A percentile compares a stretch with the other conserved stretches of the same genome.
phyloP scores from a whole-genome alignment of 2,329 filamentous ascomycete genomes.

The Ophioceras dolichostomum region DNA sequence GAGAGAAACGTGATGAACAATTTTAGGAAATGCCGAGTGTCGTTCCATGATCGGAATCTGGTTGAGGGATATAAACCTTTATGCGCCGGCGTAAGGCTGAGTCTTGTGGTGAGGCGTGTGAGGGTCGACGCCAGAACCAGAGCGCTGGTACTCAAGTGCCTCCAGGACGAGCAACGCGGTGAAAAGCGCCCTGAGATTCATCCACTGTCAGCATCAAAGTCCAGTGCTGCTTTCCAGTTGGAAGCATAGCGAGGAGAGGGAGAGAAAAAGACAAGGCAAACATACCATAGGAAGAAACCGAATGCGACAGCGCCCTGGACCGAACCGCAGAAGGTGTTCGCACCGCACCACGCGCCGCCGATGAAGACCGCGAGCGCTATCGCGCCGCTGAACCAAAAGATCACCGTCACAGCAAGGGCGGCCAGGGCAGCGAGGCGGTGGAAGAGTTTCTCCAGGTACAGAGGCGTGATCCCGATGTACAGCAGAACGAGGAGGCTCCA shows the following conservation, averaged over 20 bases:
- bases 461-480: slow-evolving; percentile 58
- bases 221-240: neutral
- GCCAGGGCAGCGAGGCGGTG: slow-evolving; percentile 54
- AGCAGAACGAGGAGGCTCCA: slow-evolving; percentile 63
- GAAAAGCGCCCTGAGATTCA: slow-evolving; percentile 37
- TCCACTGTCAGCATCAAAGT: too few relatives aligned
- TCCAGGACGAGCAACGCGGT: slow-evolving; percentile 34
- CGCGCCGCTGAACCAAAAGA: slow-evolving; percentile 86
- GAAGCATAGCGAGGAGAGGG: neutral
- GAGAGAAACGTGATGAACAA: too few relatives aligned
- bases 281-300: slow-evolving; percentile 49
- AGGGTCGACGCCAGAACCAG: slow-evolving; percentile 15
- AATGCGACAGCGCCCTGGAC: slow-evolving; percentile 54
- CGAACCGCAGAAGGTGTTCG: slow-evolving; percentile 40
- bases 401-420: slow-evolving; percentile 59
- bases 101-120: slow-evolving; percentile 9
- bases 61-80: neutral
- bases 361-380: slow-evolving; percentile 61
- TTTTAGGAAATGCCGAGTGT: too few relatives aligned
- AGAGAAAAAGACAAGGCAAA: neutral
- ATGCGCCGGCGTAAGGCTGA: slow-evolving; percentile 8
- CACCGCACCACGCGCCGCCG: slow-evolving; percentile 40
- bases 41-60: too few relatives aligned
- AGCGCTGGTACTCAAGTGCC: slow-evolving; percentile 27
- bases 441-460: slow-evolving; percentile 46